Conservation (phyloP, 495 filamentous ascomycete genomes). For the Trichoderma asperelloides region DNA sequence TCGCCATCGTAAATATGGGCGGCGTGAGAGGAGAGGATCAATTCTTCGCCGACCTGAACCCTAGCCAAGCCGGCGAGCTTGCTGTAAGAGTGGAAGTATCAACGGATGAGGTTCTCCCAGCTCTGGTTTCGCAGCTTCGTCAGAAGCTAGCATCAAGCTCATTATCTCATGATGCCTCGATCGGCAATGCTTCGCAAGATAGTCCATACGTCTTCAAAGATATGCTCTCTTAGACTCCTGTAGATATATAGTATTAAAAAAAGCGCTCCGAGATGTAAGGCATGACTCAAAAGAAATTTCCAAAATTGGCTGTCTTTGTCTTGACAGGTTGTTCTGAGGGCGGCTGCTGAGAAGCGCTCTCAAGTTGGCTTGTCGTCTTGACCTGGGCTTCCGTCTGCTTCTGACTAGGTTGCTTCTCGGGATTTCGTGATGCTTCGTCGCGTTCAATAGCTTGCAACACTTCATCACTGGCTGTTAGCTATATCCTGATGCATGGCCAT, state of each 20-base stretch:
- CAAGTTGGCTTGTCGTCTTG: not conserved
- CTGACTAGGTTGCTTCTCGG: slow-evolving; percentile 22
- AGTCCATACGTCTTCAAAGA: slow-evolving; percentile 36
- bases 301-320: slow-evolving; percentile 19
- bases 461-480: slow-evolving; percentile 18
- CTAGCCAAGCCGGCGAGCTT: slow-evolving; percentile 35
- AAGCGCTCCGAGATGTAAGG: not conserved
- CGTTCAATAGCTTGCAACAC: slow-evolving; percentile 74
- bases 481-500: not conserved
- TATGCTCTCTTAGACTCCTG: slow-evolving; percentile 36
- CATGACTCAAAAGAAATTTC: slow-evolving; percentile 31
- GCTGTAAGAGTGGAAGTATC: slow-evolving; percentile 45
- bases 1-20: slow-evolving; percentile 76
- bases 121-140: slow-evolving; percentile 36
- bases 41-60: slow-evolving; percentile 49
- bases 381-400: slow-evolving; percentile 37
- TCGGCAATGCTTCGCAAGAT: not conserved
- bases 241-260: slow-evolving; percentile 14
- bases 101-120: slow-evolving; percentile 46
- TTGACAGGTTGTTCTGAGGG: not conserved
- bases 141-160: slow-evolving; percentile 4
- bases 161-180: slow-evolving; percentile 10
- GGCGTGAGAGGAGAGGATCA: slow-evolving; percentile 70
- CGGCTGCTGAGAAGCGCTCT: not conserved
- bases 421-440: slow-evolving; percentile 58